Evolutionary conservation across 163 green algal species (phyloP).

Genomic region (Scenedesmus sp.): DNA sequence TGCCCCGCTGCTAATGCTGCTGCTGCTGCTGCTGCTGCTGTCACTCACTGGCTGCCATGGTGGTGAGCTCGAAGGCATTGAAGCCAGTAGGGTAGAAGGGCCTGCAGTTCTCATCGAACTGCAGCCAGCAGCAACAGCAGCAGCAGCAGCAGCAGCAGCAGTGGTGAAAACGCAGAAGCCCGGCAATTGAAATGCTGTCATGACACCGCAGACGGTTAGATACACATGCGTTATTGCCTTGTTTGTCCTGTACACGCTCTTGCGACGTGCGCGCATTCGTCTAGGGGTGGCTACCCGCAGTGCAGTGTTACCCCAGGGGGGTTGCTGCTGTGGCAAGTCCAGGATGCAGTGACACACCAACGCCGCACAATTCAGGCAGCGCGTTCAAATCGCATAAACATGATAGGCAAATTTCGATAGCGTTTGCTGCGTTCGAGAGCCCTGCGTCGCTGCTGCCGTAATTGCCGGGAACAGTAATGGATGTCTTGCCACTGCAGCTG

Average conservation of each 20-base stretch:
- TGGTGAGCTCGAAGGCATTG: conserved; percentile 49
- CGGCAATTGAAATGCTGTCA: too few species aligned
- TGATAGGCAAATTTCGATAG: background rate
- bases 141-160: background rate
- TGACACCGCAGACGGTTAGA: too few species aligned
- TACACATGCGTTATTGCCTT: too few species aligned
- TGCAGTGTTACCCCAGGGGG: background rate
- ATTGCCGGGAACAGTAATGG: background rate
- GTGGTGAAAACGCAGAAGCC: background rate
- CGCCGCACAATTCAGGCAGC: background rate
- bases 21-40: background rate
- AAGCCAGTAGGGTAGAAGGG: conserved; percentile 52
- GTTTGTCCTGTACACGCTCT: too few species aligned
- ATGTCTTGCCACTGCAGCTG: background rate
- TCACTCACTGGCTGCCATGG: conserved; percentile 9
- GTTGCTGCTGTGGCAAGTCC: background rate
- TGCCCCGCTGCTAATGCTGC: background rate
- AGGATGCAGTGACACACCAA: background rate
- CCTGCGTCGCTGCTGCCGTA: background rate
- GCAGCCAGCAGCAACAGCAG: conserved; percentile 20
- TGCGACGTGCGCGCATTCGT: background rate
- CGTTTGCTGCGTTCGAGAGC: background rate
- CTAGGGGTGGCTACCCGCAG: too few species aligned
- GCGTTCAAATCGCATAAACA: background rate
- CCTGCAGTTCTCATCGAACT: conserved; percentile 53